A percentile compares a stretch with the other conserved stretches of the same genome.
phyloP scores from a whole-genome alignment of 768 basidiomycete genomes.

The Suillus subaureus region DNA sequence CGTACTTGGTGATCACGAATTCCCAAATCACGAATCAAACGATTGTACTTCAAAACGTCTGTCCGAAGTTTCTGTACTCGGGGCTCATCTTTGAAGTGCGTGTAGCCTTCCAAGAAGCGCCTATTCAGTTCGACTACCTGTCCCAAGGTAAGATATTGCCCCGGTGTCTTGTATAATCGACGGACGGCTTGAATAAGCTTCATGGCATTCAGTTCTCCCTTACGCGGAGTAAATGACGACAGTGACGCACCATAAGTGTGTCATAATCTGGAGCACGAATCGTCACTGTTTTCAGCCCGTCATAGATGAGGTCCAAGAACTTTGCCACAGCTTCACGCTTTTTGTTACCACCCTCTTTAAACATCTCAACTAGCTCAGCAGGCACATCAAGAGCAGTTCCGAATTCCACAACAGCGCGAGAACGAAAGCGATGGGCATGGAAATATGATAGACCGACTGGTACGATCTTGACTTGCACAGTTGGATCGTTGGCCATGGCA shows the following conservation, averaged over 20 bases:
- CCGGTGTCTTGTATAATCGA: constrained; percentile 90
- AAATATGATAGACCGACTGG: constrained; percentile 80
- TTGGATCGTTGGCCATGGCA: constrained; percentile 91
- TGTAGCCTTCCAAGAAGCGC: constrained; percentile 90
- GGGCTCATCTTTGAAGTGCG: constrained; percentile 90
- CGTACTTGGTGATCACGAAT: constrained; percentile 90
- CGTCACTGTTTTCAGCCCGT: constrained; percentile 94
- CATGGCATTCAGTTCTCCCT: not conserved
- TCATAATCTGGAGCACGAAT: constrained; percentile 96
- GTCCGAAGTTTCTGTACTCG: constrained; percentile 77
- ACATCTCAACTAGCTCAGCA: constrained; percentile 83
- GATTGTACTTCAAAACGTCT: constrained; percentile 89
- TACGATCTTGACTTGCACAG: constrained; percentile 87
- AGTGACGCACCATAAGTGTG: constrained; percentile 84
- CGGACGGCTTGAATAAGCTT: constrained; percentile 96
- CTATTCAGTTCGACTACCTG: constrained; percentile 96
- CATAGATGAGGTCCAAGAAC: constrained; percentile 89
- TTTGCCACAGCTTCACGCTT: constrained; percentile 91
- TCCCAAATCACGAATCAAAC: constrained; percentile 83
- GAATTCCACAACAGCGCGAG: constrained; percentile 96
- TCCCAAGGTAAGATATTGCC: constrained; percentile 89
- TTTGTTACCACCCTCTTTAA: constrained; percentile 82
- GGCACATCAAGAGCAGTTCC: constrained; percentile 92
- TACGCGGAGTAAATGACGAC: not conserved
- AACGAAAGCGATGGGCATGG: constrained; percentile 86